Base-by-base conservation (phyloP, 805 yeast species). In the Sungouiella thailandica region DNA sequence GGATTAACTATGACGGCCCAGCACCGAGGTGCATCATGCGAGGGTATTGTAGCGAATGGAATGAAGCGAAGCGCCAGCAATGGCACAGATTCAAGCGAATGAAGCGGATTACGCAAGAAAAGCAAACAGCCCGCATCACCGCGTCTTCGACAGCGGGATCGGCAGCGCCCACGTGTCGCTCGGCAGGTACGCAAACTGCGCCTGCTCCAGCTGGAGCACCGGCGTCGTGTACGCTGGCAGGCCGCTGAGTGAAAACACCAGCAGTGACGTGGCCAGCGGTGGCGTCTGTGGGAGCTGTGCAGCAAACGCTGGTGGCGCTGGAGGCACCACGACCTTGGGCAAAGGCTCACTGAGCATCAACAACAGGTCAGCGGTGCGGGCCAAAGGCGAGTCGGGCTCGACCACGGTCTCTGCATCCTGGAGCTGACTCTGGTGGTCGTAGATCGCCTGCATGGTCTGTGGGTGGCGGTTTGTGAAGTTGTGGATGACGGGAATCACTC, bases 401-500 rank as follows among this genome's bases (percentile, higher is more conserved):
- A 14, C 30, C 32, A 40, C 14, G 14, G 34, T 18, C 23, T 36
- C 42, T 16, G 37, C 49, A 7, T 43, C 36, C 29, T 35, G 29
- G 13, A 37, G 32, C 11, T 34, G 19, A 14, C 40, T 27, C 15
- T 45, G 47, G 18, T 27, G 37, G 20, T 44, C 46, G 12, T 34
- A 27, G n/a, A 44, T 31, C 5, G 36, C 31, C 19, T 32, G 47
- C 40, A 39, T 32, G 15, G 34, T 29, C n/a, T 25, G 31, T 8
- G 39, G 35, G 29, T 45, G 41, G 22, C 43, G 35, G 29, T 41
- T 50, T 25, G 43, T 25, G 46, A 53, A 59, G 43, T 57, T 58
- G 39, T 54, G 55, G 15, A 65, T 48, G 13, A 72, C 77, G 12
- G 68, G 69, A n/a, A 72, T 62, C 9, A 75, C 81, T 1, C 81